Conservation (phyloP, 768 basidiomycete genomes). For the Boletellus emodensis region DNA sequence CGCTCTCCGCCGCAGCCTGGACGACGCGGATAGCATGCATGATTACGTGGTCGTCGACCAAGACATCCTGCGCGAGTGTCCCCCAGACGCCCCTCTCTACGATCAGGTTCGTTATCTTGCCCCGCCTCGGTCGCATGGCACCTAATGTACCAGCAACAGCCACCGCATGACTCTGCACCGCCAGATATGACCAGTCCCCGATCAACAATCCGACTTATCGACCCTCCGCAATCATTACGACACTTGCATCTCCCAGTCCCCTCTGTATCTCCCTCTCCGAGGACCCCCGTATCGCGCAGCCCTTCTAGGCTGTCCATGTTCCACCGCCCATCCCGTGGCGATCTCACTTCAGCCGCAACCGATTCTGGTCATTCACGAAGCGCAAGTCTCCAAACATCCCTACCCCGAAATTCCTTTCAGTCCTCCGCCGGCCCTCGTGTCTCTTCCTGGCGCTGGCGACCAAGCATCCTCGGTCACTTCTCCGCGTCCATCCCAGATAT, state of each 20-base stretch:
- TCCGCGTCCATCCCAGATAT: constrained; percentile 44
- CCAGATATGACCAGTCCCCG: constrained; percentile 28
- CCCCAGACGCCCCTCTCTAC: constrained; percentile 10
- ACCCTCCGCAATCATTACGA: constrained; percentile 38
- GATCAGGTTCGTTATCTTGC: constrained; percentile 27
- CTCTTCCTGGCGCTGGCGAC: constrained; percentile 51
- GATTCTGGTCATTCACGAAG: constrained; percentile 43
- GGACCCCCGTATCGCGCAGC: constrained; percentile 31
- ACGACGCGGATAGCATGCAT: constrained; percentile 35
- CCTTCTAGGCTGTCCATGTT: constrained; percentile 43
- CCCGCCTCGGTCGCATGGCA: constrained; percentile 19
- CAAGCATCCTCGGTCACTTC: constrained; percentile 64
- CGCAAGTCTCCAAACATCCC: constrained; percentile 46
- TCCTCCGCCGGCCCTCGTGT: constrained; percentile 6
- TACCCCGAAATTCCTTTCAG: constrained; percentile 16
- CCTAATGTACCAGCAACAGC: constrained; percentile 21
- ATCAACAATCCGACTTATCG: constrained; percentile 34
- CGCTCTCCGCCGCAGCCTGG: constrained; percentile 25
- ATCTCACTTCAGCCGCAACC: constrained; percentile 26
- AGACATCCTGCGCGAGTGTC: constrained; percentile 26
- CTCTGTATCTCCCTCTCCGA: constrained; percentile 38
- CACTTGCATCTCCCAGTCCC: constrained; percentile 41
- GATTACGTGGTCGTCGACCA: constrained; percentile 42
- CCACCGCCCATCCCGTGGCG: constrained; percentile 32
- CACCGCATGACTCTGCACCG: constrained; percentile 18